Conservation (phyloP, 1,139 yeast species). For the Sugiyamaella paludigena region DNA sequence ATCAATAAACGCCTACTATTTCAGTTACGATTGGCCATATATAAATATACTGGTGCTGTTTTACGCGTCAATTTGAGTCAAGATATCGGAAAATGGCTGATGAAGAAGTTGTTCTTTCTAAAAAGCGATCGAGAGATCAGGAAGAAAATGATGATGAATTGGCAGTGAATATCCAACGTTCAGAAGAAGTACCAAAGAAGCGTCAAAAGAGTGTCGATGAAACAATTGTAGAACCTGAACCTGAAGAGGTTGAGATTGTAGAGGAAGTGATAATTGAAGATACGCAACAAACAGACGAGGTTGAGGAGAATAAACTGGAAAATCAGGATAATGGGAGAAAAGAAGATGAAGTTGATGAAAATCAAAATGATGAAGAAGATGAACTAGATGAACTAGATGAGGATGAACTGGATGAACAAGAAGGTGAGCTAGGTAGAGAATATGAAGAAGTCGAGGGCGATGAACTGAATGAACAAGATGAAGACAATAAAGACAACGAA, state of each 20-base stretch:
- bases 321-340: neutral
- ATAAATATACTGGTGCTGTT: too few species aligned
- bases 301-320: neutral
- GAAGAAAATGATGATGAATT: slow-evolving; percentile 1
- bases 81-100: too few species aligned
- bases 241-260: neutral
- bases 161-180: neutral
- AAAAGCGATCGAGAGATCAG: slow-evolving; percentile 9
- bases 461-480: neutral
- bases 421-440: neutral
- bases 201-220: slow-evolving; percentile 3
- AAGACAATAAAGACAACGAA: neutral
- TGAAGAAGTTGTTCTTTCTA: neutral
- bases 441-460: slow-evolving; percentile 1
- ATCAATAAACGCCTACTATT: too few species aligned
- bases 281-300: neutral
- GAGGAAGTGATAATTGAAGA: neutral
- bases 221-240: neutral
- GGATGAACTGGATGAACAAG: neutral
- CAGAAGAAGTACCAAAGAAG: slow-evolving; percentile 3
- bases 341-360: neutral
- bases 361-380: neutral
- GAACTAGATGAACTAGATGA: neutral
- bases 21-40: too few species aligned
- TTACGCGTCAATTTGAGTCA: too few species aligned